Base-by-base conservation (phyloP, 495 filamentous ascomycete species). In the Penicillium coprophilum region DNA sequence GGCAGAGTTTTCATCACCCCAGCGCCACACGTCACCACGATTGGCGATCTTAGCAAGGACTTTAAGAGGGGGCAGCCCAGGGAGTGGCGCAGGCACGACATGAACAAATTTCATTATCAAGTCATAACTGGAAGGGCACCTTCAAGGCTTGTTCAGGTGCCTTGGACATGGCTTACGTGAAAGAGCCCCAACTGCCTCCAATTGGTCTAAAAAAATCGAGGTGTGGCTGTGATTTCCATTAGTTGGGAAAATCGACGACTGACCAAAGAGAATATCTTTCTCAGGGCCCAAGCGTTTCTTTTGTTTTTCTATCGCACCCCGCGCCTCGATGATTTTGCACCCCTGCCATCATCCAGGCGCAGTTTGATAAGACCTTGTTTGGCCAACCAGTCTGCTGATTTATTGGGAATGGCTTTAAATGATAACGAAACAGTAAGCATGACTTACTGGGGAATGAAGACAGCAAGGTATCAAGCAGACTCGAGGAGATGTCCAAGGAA, bases 141-240 rank as follows among this genome's bases (percentile, higher is more conserved):
- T 50, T 15, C 44, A 9, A 15, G 12, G 12, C 13, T 19, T 27
- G 44, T 30, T 15, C 24, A 5, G 44, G 24, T 46, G 44, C 32
- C 31, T 36, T 40, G 34, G 20, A 41, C 40, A 41, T n/a, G 6
- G 48, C 32, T 28, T 38, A 39, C 32, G 34, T 40, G 10, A 28
- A 40, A 40, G 23, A 38, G 48, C 21, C 21, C 24, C 34, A n/a
- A 32, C 5, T 32, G n/a, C 3, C 30, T 50, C 13, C 21, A 3
- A 27, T 38, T 40, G 34, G 21, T 13, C 10, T 39, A 11, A 30
- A 6, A 15, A 15, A 23, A 9, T 28, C 24, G 15, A 32, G 4
- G 3, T 51, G 48, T 51, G 48, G 48, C 48, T 51, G 36, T 13
- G 48, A 13, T 10, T 40, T 51, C n/a, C 34, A 51, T 40, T 40